phyloP scores from a whole-genome alignment of 73 alveolate species.

The Durusdinium trenchii region DNA sequence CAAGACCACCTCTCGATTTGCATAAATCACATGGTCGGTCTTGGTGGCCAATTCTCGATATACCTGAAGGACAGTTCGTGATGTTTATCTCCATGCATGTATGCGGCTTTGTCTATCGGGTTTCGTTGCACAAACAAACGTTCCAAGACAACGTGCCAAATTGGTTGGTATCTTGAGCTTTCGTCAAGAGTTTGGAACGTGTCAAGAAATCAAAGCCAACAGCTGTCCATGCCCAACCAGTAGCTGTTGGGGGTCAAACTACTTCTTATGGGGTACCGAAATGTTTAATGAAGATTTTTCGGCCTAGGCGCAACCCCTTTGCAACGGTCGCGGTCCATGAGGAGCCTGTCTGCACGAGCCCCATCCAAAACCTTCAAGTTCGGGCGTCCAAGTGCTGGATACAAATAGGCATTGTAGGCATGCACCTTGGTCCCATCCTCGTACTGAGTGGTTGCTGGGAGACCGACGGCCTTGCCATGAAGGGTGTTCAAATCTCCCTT shows the following conservation, averaged over 20 bases:
- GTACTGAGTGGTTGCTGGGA: conserved; percentile 45
- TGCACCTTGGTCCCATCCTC: conserved; percentile 47
- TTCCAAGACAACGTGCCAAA: conserved; percentile 36
- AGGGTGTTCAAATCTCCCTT: conserved; percentile 36
- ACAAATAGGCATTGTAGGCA: conserved; percentile 38
- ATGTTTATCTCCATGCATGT: conserved; percentile 23
- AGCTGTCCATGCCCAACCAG: conserved; percentile 4
- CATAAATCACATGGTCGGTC: conserved; percentile 14
- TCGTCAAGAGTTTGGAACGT: conserved; percentile 31
- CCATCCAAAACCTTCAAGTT: conserved; percentile 34
- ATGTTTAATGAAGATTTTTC: background rate
- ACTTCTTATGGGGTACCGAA: conserved; percentile 16
- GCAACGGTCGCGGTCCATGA: conserved; percentile 23
- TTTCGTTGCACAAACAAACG: conserved; percentile 10
- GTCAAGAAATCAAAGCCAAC: background rate
- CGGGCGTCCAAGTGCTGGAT: conserved; percentile 45
- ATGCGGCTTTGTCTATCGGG: conserved; percentile 8
- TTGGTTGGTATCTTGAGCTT: conserved; percentile 33
- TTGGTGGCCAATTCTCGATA: conserved; percentile 33
- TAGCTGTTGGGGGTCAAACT: conserved; percentile 27
- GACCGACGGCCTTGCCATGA: conserved; percentile 45
- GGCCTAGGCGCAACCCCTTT: conserved; percentile 34
- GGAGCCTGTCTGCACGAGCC: conserved; percentile 46
- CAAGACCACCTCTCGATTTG: conserved; percentile 48
- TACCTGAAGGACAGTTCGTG: conserved; percentile 32